These are phyloP conservation scores for Orobanche coerulescens DNA, from an alignment of 257 asterid genomes.

Conservation along the genomic window DNA sequence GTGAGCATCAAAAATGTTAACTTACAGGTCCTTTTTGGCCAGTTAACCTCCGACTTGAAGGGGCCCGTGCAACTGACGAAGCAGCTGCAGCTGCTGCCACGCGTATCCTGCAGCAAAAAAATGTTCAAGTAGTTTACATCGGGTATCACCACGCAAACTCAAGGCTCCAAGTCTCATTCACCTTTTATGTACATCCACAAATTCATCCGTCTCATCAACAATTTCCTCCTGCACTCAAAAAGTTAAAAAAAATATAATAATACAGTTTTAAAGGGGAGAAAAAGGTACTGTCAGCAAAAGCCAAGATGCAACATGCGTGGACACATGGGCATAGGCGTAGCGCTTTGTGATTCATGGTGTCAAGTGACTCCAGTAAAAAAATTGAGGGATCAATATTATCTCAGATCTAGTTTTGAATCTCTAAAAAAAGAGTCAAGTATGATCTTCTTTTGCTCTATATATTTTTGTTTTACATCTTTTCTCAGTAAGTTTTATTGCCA, in stretches of 20 bases:
- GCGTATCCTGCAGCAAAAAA: conserved; percentile 57
- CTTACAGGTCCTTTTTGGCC: conserved; percentile 59
- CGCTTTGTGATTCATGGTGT: no score
- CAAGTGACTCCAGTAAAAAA: not conserved
- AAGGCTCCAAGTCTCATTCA: conserved; percentile 22
- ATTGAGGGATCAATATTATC: no score
- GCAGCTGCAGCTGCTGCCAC: conserved; percentile 96
- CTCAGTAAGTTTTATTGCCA: no score
- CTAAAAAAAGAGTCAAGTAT: no score
- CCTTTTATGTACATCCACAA: conserved; percentile 88
- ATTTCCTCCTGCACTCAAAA: conserved; percentile 65
- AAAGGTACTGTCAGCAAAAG: not conserved
- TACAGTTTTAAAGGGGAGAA: not conserved
- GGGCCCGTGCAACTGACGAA: conserved; percentile 77
- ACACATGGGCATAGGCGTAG: no score
- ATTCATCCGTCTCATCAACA: conserved; percentile 92
- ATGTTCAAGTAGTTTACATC: conserved; percentile 3
- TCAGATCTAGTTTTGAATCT: no score
- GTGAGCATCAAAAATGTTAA: conserved; percentile 14
- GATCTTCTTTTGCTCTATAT: no score
- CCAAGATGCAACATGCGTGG: not conserved
- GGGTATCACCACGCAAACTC: not conserved
- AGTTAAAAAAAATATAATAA: not conserved
- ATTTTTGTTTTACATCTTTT: no score
- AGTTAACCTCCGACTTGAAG: conserved; percentile 60